A percentile compares a stretch with the other conserved stretches of the same genome.
Evolutionary conservation across 805 yeast genomes (phyloP).

Genomic region (Zygotorulaspora sp.): DNA sequence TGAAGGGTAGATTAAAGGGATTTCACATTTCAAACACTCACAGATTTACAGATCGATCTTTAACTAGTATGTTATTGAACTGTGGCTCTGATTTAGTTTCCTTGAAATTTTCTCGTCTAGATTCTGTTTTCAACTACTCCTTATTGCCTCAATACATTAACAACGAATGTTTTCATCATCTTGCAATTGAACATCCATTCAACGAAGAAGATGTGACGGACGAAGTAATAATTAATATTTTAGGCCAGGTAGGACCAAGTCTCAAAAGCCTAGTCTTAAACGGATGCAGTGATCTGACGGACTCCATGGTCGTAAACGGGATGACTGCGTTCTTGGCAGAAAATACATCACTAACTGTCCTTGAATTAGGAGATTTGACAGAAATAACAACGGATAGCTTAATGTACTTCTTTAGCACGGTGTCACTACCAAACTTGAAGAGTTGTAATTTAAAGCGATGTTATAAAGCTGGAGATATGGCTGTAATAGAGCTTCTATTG

Average conservation of each 20-base stretch:
- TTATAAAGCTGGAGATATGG: constrained; percentile 56
- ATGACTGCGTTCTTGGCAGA: constrained; percentile 52
- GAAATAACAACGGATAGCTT: constrained; percentile 69
- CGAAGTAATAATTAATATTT: constrained; percentile 55
- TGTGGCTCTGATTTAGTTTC: constrained; percentile 54
- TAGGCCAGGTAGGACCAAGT: constrained; percentile 59
- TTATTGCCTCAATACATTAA: constrained; percentile 60
- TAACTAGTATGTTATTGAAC: constrained; percentile 56
- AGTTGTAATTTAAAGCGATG: constrained; percentile 63
- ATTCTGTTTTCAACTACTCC: constrained; percentile 63
- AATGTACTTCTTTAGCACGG: constrained; percentile 46
- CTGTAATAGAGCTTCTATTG: constrained; percentile 52
- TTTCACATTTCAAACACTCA: constrained; percentile 79
- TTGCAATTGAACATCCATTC: constrained; percentile 68
- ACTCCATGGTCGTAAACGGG: constrained; percentile 54
- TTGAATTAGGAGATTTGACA: constrained; percentile 58
- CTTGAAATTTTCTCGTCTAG: constrained; percentile 62
- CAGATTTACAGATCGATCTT: constrained; percentile 64
- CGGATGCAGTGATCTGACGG: constrained; percentile 73
- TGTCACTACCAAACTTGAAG: constrained; percentile 52
- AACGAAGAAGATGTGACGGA: constrained; percentile 64
- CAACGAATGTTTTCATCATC: constrained; percentile 40
- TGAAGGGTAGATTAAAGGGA: constrained; percentile 49
- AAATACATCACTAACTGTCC: constrained; percentile 39
- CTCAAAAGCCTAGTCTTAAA: constrained; percentile 57